These are phyloP conservation scores for Cryptosporidium muris DNA, from an alignment of 169 alveolate genomes.

Conservation along the genomic window DNA sequence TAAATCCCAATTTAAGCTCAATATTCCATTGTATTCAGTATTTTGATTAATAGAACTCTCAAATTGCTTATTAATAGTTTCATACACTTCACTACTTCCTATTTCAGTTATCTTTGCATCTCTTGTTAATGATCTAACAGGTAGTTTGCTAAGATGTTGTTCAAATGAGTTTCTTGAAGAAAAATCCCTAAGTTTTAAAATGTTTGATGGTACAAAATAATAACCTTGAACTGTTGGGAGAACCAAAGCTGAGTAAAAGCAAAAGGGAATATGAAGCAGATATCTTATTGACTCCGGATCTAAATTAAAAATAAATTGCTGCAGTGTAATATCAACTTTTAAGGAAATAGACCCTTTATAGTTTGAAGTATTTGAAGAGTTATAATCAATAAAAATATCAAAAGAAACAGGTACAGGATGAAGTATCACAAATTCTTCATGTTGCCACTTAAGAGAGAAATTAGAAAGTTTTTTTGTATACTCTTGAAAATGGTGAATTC, in stretches of 20 bases:
- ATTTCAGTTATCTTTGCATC: not conserved
- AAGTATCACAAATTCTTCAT: slow-evolving; percentile 37
- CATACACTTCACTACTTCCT: not conserved
- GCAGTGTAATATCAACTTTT: slow-evolving; percentile 11
- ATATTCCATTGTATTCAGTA: not conserved
- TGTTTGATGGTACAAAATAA: slow-evolving; percentile 46
- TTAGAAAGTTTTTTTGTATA: too few species aligned
- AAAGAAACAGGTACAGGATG: slow-evolving; percentile 54
- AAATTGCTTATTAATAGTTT: not conserved
- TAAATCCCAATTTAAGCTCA: slow-evolving; percentile 42
- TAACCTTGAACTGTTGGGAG: slow-evolving; percentile 42
- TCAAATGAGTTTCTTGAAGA: not conserved
- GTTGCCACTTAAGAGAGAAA: too few species aligned
- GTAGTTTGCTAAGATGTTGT: not conserved
- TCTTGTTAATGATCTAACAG: not conserved
- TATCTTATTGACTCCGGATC: slow-evolving; percentile 39
- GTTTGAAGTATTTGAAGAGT: slow-evolving; percentile 7
- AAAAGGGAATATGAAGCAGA: slow-evolving; percentile 53
- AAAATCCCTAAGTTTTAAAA: not conserved
- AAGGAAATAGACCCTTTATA: slow-evolving; percentile 25
- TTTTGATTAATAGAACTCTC: too few species aligned
- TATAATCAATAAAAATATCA: slow-evolving; percentile 2
- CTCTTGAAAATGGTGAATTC: not conserved
- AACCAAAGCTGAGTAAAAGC: slow-evolving; percentile 22
- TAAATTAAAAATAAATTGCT: slow-evolving; percentile 25